Evolutionary conservation across 1,284 basidiomycete species (phyloP), one percentile per base, ranked within the genome.

Genomic region (Cryptococcus neoformans): DNA sequence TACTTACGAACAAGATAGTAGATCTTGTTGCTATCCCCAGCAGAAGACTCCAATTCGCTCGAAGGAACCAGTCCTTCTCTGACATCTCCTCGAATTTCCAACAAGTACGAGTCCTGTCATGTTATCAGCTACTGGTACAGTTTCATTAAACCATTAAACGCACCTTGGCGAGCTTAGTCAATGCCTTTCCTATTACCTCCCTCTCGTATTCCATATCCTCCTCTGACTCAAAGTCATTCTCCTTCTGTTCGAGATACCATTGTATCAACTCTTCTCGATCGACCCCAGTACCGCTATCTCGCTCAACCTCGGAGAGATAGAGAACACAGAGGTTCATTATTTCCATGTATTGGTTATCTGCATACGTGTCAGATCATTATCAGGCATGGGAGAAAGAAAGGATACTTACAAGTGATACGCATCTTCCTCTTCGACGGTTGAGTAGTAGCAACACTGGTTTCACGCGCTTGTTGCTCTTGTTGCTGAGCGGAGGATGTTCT

Each of bases 211-310:
- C 92, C n/a, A 96, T 80, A 70, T 95, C 88, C 55, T 94, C 92
- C 12, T 92, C 83, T 49, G 87, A 86, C 61, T 89, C 85, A 49
- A 98, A 81, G 63, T 92, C 87, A 39, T 83, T 81, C 77, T 99
- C 96, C 75, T 85, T 88, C 61, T 85, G 80, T 79, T 99, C 93
- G 53, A 99, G 83, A 75, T 98, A 99, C 93, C 93, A 96, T 74
- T 96, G 90, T 59, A 96, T 87, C 47, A 99, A 82, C 69, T 94
- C 92, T 62, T 94, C 90, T 50, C 87, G 83, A 71, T 92, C 89
- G 28, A 96, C 79, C 9, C 94, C 94, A 48, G 80, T 82, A 28
- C 87, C 87, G 0, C 84, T 87, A 63, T 85, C 83, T 8, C 84
- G 82, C 79, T 99, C 96, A 6, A 87, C 79, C 47, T 87, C 85